Conservation (phyloP, 192 early-diverging fungal species). For the Linderina pennispora region DNA sequence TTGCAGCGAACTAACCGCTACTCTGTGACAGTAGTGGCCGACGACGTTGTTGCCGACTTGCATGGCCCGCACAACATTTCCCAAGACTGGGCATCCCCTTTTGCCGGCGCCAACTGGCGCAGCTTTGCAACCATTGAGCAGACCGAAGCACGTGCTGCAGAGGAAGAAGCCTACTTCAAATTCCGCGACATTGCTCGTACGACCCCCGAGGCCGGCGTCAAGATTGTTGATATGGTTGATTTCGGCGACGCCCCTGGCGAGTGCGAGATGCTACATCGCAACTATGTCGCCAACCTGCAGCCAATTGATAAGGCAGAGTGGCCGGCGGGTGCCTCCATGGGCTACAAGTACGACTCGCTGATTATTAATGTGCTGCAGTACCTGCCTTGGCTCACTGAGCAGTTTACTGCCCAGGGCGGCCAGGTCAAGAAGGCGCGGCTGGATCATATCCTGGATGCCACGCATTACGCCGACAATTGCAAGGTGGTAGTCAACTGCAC, state of each 20-base stretch:
- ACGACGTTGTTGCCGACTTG: conserved; percentile 4
- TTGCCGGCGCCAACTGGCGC: conserved; percentile 43
- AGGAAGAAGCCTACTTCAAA: conserved; percentile 5
- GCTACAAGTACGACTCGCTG: conserved; percentile 30
- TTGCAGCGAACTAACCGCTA: conserved; percentile 51
- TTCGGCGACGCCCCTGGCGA: background rate
- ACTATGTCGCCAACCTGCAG: conserved; percentile 1
- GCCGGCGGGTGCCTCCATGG: conserved; percentile 2
- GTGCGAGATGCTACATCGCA: background rate
- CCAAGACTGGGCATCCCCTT: conserved; percentile 46
- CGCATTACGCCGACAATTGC: background rate
- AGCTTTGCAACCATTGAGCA: background rate
- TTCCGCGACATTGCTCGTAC: conserved; percentile 3
- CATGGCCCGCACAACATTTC: background rate
- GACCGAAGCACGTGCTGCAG: background rate
- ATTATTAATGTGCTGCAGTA: conserved; percentile 61
- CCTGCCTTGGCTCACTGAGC: conserved; percentile 53
- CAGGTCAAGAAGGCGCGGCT: conserved; percentile 23
- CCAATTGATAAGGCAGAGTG: background rate
- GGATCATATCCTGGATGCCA: conserved; percentile 35
- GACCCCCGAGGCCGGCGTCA: conserved; percentile 5
- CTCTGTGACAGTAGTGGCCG: conserved; percentile 53
- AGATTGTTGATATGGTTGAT: conserved; percentile 1
- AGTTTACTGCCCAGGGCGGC: conserved; percentile 55
- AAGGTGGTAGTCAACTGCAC: conserved; percentile 69